A percentile compares a stretch with the other conserved stretches of the same genome.
phyloP scores from a whole-genome alignment of 2,329 filamentous ascomycete genomes.

The Lachnellula arida region DNA sequence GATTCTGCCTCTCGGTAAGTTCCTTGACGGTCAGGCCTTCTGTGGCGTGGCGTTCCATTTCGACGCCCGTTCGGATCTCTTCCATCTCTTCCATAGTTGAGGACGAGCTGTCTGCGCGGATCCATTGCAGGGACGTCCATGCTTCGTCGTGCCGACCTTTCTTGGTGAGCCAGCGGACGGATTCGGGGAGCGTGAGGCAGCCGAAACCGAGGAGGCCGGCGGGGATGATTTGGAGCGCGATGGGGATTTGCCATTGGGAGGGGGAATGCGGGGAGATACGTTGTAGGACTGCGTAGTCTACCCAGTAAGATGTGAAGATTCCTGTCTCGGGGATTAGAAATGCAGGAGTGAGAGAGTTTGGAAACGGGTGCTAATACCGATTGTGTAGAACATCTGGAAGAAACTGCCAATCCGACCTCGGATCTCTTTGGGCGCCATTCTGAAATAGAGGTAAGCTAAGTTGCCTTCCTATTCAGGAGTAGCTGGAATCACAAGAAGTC shows the following conservation, averaged over 20 bases:
- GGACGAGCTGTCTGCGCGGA: slow-evolving; percentile 42
- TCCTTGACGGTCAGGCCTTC: slow-evolving; percentile 34
- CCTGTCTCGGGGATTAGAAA: no score
- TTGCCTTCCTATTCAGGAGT: no score
- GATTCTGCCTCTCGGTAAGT: slow-evolving; percentile 9
- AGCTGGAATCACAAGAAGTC: no score
- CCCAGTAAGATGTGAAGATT: slow-evolving; percentile 36
- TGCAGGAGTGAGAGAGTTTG: no score
- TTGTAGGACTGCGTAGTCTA: slow-evolving; percentile 43
- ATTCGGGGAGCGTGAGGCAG: slow-evolving; percentile 46
- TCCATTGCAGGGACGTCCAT: slow-evolving; percentile 44
- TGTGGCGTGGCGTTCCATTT: slow-evolving; percentile 41
- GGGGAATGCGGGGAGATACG: slow-evolving; percentile 34
- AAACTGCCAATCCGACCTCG: slow-evolving; percentile 34
- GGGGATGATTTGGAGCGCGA: slow-evolving; percentile 39
- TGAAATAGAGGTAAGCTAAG: no score
- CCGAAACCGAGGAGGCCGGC: slow-evolving; percentile 43
- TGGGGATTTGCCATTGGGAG: slow-evolving; percentile 47
- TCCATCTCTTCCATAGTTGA: slow-evolving; percentile 37
- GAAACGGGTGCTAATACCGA: slow-evolving; percentile 16
- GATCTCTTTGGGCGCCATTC: slow-evolving; percentile 39
- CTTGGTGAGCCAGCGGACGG: slow-evolving; percentile 45
- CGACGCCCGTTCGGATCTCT: slow-evolving; percentile 42
- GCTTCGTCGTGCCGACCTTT: slow-evolving; percentile 43
- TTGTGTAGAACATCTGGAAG: slow-evolving; percentile 36